Percentiles rank a stretch among this genome's conserved stretches.
Conservation (phyloP, 163 green algal genomes). For the Prototheca wickerhamii region DNA sequence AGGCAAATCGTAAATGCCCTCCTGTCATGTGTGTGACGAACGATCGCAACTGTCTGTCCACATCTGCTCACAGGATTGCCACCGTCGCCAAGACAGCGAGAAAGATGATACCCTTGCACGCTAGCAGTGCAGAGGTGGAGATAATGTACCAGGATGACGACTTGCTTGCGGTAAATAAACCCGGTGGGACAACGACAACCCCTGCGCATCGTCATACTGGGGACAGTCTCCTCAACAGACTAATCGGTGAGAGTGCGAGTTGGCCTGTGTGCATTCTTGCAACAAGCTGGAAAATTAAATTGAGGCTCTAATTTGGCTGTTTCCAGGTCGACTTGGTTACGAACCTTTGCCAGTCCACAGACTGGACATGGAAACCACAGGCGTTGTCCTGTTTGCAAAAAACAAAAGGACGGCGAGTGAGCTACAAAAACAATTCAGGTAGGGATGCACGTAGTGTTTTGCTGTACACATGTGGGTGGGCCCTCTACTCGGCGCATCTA, state of each 20-base stretch:
- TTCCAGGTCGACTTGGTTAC: slow-evolving; percentile 19
- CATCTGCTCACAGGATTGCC: not conserved
- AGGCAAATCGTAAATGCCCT: no score
- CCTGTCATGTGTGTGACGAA: no score
- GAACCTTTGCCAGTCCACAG: slow-evolving; percentile 34
- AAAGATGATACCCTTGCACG: not conserved
- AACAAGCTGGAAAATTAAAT: not conserved
- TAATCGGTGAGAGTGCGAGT: slow-evolving; percentile 19
- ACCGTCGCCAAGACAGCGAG: not conserved
- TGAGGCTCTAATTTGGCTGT: not conserved
- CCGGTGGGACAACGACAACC: slow-evolving; percentile 28
- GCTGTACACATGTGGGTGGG: no score
- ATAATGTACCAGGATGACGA: slow-evolving; percentile 41
- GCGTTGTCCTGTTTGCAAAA: slow-evolving; percentile 43
- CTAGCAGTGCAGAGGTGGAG: slow-evolving; percentile 14
- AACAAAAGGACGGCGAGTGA: slow-evolving; percentile 4
- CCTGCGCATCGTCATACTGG: slow-evolving; percentile 40
- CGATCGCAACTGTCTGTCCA: not conserved
- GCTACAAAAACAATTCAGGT: slow-evolving; percentile 40
- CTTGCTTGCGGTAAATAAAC: slow-evolving; percentile 44
- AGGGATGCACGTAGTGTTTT: no score
- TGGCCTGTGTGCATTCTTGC: not conserved
- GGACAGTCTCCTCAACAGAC: slow-evolving; percentile 37
- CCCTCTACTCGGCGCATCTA: no score
- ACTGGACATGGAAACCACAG: slow-evolving; percentile 45